Percentiles rank a stretch among this genome's conserved stretches.
Conservation (phyloP, 768 basidiomycete species). For the Chalciporus piperatus region DNA sequence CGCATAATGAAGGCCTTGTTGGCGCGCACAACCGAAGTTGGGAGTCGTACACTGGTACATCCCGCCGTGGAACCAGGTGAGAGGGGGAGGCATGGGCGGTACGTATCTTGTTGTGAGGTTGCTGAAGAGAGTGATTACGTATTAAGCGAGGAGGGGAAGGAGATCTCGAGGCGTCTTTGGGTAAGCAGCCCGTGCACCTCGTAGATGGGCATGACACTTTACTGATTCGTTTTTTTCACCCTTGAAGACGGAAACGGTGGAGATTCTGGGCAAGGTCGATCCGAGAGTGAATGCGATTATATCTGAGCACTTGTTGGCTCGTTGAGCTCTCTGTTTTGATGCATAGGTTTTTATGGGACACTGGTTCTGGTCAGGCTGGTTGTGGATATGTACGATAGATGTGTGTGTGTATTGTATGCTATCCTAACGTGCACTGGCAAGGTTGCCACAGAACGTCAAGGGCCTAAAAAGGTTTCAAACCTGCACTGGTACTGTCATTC, state of each 20-base stretch:
- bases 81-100: slow-evolving; percentile 26
- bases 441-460: no score
- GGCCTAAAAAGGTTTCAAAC: no score
- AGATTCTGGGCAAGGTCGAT: slow-evolving; percentile 26
- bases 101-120: slow-evolving; percentile 26
- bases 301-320: slow-evolving; percentile 20
- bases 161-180: slow-evolving; percentile 32
- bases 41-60: slow-evolving; percentile 36
- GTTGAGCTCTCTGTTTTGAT: slow-evolving; percentile 4
- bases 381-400: not conserved
- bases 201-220: not conserved
- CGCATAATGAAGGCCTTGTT: slow-evolving; percentile 17
- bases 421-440: no score
- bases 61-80: slow-evolving; percentile 29
- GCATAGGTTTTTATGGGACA: not conserved
- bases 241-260: slow-evolving; percentile 27
- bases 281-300: slow-evolving; percentile 27
- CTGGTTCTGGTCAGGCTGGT: no score
- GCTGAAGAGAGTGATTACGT: slow-evolving; percentile 33
- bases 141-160: slow-evolving; percentile 29
- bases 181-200: slow-evolving; percentile 18
- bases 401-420: no score
- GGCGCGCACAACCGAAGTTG: slow-evolving; percentile 33
- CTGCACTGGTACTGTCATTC: no score
- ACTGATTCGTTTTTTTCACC: not conserved